Conservation (phyloP, 345 rosid genomes). For the Camelina hispida region DNA sequence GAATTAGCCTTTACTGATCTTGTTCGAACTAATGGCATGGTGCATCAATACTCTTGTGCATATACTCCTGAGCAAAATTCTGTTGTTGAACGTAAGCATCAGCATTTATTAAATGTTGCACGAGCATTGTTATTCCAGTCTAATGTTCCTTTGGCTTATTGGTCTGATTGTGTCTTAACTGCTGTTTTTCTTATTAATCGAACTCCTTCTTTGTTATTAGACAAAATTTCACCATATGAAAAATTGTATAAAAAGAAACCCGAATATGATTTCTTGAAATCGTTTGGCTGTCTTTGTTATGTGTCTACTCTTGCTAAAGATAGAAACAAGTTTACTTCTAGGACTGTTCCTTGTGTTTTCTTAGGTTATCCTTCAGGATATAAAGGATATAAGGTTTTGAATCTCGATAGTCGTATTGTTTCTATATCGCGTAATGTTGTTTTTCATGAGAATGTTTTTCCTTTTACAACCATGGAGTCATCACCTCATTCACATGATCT, state of each 20-base stretch:
- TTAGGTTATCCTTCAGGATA: no score
- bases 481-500: no score
- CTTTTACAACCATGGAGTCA: background rate
- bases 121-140: no score
- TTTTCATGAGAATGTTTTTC: background rate
- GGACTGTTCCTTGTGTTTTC: background rate
- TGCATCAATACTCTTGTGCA: no score
- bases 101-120: no score
- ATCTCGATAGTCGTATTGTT: no score
- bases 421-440: no score
- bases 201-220: background rate
- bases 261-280: rapidly evolving
- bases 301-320: background rate
- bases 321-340: background rate
- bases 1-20: background rate
- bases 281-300: background rate
- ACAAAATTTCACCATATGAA: background rate
- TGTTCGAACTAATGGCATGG: background rate
- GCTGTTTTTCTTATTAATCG: background rate
- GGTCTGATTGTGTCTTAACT: background rate
- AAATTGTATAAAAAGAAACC: no score
- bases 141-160: background rate
- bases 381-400: no score
- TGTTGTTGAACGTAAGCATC: no score
- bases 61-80: no score